Evolutionary conservation across 305 asterid genomes (phyloP).

Genomic region (Solanum chacoense): DNA sequence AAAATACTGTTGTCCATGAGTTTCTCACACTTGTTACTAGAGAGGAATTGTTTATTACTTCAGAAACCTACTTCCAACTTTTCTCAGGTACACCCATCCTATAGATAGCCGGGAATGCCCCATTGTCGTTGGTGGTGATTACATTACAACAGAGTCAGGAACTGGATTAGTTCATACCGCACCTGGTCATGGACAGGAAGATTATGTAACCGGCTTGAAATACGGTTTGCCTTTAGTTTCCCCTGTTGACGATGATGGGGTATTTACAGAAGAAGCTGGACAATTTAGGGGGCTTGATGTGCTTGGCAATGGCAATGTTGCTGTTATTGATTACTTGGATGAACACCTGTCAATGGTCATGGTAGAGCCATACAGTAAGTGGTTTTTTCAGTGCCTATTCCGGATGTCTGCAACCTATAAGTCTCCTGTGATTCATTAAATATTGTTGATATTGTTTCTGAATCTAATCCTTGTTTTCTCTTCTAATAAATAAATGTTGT

Average conservation of each 20-base stretch:
- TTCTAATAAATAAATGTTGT: constrained; percentile 1
- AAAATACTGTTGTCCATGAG: neutral
- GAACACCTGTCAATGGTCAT: constrained; percentile 58
- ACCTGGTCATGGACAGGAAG: constrained; percentile 99
- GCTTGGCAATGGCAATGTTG: constrained; percentile 76
- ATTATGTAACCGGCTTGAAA: constrained; percentile 79
- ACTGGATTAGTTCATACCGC: constrained; percentile 99
- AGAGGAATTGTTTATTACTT: neutral
- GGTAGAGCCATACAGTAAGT: constrained; percentile 97
- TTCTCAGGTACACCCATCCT: constrained; percentile 79
- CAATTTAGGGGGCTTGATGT: constrained; percentile 78
- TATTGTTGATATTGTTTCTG: neutral
- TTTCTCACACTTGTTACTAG: neutral
- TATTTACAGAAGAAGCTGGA: constrained; percentile 91
- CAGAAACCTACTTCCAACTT: neutral
- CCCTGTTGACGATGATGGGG: constrained; percentile 91
- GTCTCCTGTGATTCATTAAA: neutral
- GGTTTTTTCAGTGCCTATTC: constrained; percentile 1
- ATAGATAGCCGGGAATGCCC: constrained; percentile 77
- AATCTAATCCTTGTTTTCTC: neutral
- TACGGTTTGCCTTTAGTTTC: constrained; percentile 75
- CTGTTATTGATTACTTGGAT: constrained; percentile 76
- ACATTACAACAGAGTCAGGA: constrained; percentile 94
- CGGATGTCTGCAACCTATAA: neutral
- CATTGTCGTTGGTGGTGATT: constrained; percentile 86